Conservation (phyloP, 805 yeast genomes). For the Wickerhamiella domercqiae region DNA sequence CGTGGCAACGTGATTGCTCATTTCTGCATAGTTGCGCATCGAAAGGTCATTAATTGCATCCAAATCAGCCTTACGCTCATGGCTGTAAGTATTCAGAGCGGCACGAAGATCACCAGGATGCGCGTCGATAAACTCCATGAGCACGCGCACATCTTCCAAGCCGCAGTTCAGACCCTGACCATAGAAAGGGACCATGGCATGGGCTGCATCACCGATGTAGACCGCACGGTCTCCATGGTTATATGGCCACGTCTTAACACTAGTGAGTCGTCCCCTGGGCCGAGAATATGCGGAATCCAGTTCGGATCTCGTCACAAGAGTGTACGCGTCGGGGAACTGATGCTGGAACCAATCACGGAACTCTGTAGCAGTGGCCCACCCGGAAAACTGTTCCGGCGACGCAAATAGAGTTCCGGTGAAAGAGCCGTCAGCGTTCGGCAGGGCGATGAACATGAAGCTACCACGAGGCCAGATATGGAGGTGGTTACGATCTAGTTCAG, state of each 20-base stretch:
- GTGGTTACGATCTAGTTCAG: slow-evolving; percentile 48
- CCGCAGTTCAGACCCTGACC: slow-evolving; percentile 98
- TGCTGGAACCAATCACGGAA: slow-evolving; percentile 38
- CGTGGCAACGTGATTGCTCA: slow-evolving; percentile 67
- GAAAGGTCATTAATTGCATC: slow-evolving; percentile 67
- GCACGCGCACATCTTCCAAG: slow-evolving; percentile 68
- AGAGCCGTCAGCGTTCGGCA: slow-evolving; percentile 72
- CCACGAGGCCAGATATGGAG: slow-evolving; percentile 89
- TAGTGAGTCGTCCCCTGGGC: slow-evolving; percentile 69
- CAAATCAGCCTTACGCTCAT: slow-evolving; percentile 46
- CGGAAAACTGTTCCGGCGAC: slow-evolving; percentile 53
- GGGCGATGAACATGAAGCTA: slow-evolving; percentile 75
- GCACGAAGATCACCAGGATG: slow-evolving; percentile 25
- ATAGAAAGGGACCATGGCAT: slow-evolving; percentile 94
- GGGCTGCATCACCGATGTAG: slow-evolving; percentile 86
- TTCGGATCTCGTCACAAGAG: slow-evolving; percentile 44
- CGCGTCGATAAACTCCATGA: slow-evolving; percentile 27
- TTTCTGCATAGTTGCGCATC: slow-evolving; percentile 65
- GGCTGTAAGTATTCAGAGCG: slow-evolving; percentile 44
- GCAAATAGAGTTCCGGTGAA: slow-evolving; percentile 84
- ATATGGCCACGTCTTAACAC: slow-evolving; percentile 55
- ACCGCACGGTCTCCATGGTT: slow-evolving; percentile 46
- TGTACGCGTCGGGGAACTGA: slow-evolving; percentile 63
- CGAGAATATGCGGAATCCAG: slow-evolving; percentile 38
- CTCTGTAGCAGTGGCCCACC: slow-evolving; percentile 26